Base-by-base conservation (phyloP, 208 protist species). In the Eutreptiella sp. region DNA sequence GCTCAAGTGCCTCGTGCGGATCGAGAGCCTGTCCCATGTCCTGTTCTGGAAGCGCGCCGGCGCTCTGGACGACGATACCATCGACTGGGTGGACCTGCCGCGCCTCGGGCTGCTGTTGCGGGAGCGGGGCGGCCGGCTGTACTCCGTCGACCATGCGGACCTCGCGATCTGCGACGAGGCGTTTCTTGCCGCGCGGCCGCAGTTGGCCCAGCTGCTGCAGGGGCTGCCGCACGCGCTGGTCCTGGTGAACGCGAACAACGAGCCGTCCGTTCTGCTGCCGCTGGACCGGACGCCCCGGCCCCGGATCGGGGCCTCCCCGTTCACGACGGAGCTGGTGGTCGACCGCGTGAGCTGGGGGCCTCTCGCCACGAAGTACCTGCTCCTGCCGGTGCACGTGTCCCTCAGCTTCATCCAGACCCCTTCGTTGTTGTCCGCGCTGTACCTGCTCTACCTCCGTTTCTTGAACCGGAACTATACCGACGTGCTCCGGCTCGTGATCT, bases 381-480 rank as follows among this genome's bases (percentile, higher is more conserved):
- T 75, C 11, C 77, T 73, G 53, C 71, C 75, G 3, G 54, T 82
- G 21, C 76, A 87, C 58, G 66, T 84, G 28, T 82, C 74, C 45
- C 65, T 80, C 27, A 80, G 74, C 2, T 86, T 87, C 72, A 65
- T 86, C 21, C 63, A 73, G 29, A 68, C 79, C 4, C 76, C 65
- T 4, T 79, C 76, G 9, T 60, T 87, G 23, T 65, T 57, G 9
- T 83, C 80, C 2, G 70, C 73, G 9, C 67, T 87, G 21, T 87
- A 87, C 61, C 75, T 87, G 21, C 23, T 61, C 24, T 27, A 58
- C 16, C 11, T 61, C 43, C 23, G 53, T 16, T 54, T 61, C 53
- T 23, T 61, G 11, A 36, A 7, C 26, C 23, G 53, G 36, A 7
- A 50, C 16, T 61, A 61, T 27, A 36, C 23, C 36, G 53, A 61